Conservation (phyloP, 1,139 yeast genomes). For the Lodderomyces metapsilosis region DNA sequence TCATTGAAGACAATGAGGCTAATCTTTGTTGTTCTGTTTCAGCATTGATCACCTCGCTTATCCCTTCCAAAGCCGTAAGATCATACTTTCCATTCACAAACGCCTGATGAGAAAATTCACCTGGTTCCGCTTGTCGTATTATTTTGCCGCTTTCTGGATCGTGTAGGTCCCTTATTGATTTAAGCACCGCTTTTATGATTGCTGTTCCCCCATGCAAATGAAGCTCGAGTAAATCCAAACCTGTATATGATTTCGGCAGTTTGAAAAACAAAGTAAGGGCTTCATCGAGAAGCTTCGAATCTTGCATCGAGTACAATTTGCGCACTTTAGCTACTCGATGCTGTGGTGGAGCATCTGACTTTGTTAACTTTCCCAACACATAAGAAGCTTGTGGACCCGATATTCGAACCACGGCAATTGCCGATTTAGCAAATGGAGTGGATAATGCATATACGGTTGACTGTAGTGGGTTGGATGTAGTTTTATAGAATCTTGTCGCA, state of each 20-base stretch:
- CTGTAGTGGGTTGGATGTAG: slow-evolving; percentile 7
- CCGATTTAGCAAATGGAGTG: slow-evolving; percentile 78
- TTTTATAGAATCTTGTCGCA: background rate
- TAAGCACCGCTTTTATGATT: slow-evolving; percentile 65
- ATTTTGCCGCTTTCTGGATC: slow-evolving; percentile 34
- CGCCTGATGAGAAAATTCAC: slow-evolving; percentile 88
- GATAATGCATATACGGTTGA: slow-evolving; percentile 91
- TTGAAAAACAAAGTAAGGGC: slow-evolving; percentile 69
- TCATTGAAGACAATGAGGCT: slow-evolving; percentile 70
- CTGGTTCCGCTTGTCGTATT: slow-evolving; percentile 84
- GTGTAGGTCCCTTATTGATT: slow-evolving; percentile 58
- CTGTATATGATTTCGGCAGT: slow-evolving; percentile 85
- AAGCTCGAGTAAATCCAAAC: slow-evolving; percentile 84
- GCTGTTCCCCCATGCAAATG: slow-evolving; percentile 96
- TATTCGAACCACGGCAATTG: slow-evolving; percentile 81
- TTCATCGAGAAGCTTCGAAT: slow-evolving; percentile 60
- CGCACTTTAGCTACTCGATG: slow-evolving; percentile 59
- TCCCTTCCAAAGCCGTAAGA: slow-evolving; percentile 86
- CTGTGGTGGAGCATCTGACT: slow-evolving; percentile 32
- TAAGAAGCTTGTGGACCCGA: slow-evolving; percentile 66
- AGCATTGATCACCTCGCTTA: slow-evolving; percentile 85
- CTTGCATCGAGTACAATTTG: slow-evolving; percentile 44
- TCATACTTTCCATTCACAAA: slow-evolving; percentile 67
- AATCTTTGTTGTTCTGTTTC: slow-evolving; percentile 88
- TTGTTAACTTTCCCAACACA: slow-evolving; percentile 50